Percentiles rank a stretch among this genome's conserved stretches.
Evolutionary conservation across 495 filamentous ascomycete species (phyloP).

Genomic region (Penicillium arizonense): DNA sequence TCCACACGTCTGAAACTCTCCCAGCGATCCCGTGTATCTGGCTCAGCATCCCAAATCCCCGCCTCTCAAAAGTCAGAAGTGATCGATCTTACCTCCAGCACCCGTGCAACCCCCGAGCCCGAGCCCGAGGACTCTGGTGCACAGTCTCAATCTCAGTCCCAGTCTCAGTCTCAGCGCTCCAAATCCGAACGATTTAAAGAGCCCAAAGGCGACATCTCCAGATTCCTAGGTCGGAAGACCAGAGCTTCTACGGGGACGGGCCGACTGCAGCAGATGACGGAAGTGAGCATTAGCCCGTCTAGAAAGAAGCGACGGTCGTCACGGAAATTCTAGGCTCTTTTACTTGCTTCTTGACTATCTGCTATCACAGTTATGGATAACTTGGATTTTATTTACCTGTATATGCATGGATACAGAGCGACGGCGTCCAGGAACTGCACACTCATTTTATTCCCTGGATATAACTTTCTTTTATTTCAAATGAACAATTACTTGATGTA

Average conservation of each 20-base stretch:
- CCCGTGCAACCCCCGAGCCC: slow-evolving; percentile 27
- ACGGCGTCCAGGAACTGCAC: slow-evolving; percentile 8
- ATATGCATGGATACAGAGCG: slow-evolving; percentile 1
- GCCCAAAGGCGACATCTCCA: slow-evolving; percentile 35
- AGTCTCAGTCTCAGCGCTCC: background rate
- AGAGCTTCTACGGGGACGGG: slow-evolving; percentile 19
- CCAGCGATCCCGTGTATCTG: background rate
- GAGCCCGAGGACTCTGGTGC: background rate
- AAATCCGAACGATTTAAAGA: slow-evolving; percentile 30
- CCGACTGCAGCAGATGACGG: slow-evolving; percentile 16
- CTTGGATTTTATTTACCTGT: background rate
- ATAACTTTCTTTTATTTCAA: background rate
- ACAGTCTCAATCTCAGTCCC: too few species aligned
- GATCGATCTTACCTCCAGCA: slow-evolving; percentile 47
- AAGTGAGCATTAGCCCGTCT: slow-evolving; percentile 28
- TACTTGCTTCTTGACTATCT: background rate
- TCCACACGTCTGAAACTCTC: slow-evolving; percentile 13
- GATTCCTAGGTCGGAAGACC: slow-evolving; percentile 7
- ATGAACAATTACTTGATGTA: too few species aligned
- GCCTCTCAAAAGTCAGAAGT: slow-evolving; percentile 29
- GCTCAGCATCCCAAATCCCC: slow-evolving; percentile 8
- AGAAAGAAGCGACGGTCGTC: slow-evolving; percentile 15
- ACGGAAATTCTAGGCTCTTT: slow-evolving; percentile 10
- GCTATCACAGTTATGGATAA: background rate
- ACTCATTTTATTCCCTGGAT: background rate